phyloP scores from a whole-genome alignment of 257 asterid species.

The Primulina tabacum region DNA sequence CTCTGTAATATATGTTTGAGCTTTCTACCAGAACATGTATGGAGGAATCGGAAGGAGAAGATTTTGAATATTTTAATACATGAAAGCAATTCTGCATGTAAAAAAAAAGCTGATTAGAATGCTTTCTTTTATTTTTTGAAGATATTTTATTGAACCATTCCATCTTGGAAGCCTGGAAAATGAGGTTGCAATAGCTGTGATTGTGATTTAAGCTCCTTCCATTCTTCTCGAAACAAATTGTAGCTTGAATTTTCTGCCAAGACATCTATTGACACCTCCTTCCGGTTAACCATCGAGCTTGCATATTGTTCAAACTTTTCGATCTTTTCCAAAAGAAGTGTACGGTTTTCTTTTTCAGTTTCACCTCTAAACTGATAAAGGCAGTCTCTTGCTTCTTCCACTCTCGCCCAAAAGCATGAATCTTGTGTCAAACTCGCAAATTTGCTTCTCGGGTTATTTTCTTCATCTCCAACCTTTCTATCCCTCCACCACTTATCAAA shows the following conservation, averaged over 20 bases:
- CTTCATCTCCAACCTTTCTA: constrained; percentile 43
- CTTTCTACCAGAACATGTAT: too few species aligned
- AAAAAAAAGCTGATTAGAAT: constrained; percentile 17
- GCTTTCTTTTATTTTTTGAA: constrained; percentile 14
- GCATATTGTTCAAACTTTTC: constrained; percentile 65
- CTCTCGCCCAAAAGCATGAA: constrained; percentile 87
- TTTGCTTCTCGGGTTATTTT: constrained; percentile 50
- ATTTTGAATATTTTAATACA: background rate
- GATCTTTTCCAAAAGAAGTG: constrained; percentile 38
- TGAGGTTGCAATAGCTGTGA: constrained; percentile 40
- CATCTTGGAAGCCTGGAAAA: constrained; percentile 37
- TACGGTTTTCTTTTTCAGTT: constrained; percentile 39
- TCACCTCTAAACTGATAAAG: constrained; percentile 40
- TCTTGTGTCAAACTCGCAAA: constrained; percentile 78
- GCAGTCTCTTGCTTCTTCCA: constrained; percentile 70
- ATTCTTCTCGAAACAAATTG: constrained; percentile 57
- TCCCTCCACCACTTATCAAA: constrained; percentile 89
- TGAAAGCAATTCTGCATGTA: constrained; percentile 17
- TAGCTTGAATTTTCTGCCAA: constrained; percentile 74
- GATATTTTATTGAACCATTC: constrained; percentile 26
- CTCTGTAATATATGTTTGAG: too few species aligned
- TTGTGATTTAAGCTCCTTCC: constrained; percentile 50
- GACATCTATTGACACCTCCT: constrained; percentile 78
- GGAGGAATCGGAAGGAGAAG: too few species aligned
- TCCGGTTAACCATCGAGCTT: constrained; percentile 49